Conservation (phyloP, 352 stramenopile genomes). For the Globisporangium middletonii region DNA sequence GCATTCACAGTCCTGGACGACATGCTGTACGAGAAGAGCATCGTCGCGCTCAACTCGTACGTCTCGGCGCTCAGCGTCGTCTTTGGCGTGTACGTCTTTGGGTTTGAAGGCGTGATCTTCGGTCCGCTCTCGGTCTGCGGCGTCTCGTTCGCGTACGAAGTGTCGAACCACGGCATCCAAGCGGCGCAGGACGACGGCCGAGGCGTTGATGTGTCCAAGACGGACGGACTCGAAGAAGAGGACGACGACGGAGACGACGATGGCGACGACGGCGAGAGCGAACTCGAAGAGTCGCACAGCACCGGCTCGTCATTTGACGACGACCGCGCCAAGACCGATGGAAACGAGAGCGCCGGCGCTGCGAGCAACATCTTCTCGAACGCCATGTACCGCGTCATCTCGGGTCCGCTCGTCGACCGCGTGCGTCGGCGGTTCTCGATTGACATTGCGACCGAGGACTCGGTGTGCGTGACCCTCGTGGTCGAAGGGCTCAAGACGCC, state of each 20-base stretch:
- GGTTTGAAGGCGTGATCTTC: constrained; percentile 86
- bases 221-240: constrained; percentile 23
- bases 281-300: constrained; percentile 45
- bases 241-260: neutral
- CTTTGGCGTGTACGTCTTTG: constrained; percentile 85
- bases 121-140: constrained; percentile 76
- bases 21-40: constrained; percentile 87
- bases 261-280: constrained; percentile 19
- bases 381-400: constrained; percentile 80
- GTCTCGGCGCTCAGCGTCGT: constrained; percentile 82
- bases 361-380: constrained; percentile 78
- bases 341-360: constrained; percentile 14
- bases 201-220: constrained; percentile 27
- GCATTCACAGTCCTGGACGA: constrained; percentile 81
- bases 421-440: constrained; percentile 72
- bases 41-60: constrained; percentile 81
- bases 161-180: constrained; percentile 84
- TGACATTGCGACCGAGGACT: constrained; percentile 70
- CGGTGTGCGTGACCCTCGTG: constrained; percentile 61
- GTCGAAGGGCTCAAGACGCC: constrained; percentile 54
- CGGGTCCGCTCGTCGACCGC: constrained; percentile 65
- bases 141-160: constrained; percentile 81
- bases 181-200: constrained; percentile 66
- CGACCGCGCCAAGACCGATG: constrained; percentile 22
- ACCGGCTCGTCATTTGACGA: constrained; percentile 33